A percentile compares a stretch with the other conserved stretches of the same genome.
phyloP scores from a whole-genome alignment of 306 rosid genomes.

The Castanea crenata region DNA sequence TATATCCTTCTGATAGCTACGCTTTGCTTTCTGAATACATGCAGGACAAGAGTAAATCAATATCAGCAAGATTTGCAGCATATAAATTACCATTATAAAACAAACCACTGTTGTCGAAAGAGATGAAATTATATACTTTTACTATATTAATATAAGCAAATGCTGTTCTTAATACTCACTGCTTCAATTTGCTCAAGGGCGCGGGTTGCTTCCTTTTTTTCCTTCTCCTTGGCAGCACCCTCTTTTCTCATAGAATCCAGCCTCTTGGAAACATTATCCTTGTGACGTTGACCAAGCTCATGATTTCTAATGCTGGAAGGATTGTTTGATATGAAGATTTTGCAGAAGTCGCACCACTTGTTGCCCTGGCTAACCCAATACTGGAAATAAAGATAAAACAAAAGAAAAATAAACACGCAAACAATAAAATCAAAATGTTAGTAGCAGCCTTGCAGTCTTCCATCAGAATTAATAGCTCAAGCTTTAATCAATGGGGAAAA shows the following conservation, averaged over 20 bases:
- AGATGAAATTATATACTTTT: background rate
- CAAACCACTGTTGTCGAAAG: background rate
- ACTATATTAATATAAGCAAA: background rate
- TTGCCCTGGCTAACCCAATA: constrained; percentile 99
- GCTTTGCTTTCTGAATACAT: constrained; percentile 88
- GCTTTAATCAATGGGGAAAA: background rate
- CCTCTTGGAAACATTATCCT: constrained; percentile 81
- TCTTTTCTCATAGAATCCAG: constrained; percentile 88
- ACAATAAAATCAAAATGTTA: background rate
- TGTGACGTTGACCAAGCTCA: constrained; percentile 92
- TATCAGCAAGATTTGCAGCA: background rate
- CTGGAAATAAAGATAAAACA: constrained; percentile 36
- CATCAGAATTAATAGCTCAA: background rate
- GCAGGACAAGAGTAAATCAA: constrained; percentile 11
- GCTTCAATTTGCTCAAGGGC: constrained; percentile 86
- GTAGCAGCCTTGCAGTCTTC: background rate
- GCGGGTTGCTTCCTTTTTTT: constrained; percentile 61
- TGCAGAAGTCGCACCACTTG: constrained; percentile 98
- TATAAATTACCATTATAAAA: background rate
- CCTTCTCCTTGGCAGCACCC: constrained; percentile 82
- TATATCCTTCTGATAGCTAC: constrained; percentile 88
- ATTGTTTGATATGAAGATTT: constrained; percentile 83
- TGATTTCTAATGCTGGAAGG: constrained; percentile 84
- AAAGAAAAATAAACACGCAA: background rate
- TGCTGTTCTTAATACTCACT: constrained; percentile 43